Conservation (phyloP, 2,329 filamentous ascomycete genomes). For the Aspergillus fructus region DNA sequence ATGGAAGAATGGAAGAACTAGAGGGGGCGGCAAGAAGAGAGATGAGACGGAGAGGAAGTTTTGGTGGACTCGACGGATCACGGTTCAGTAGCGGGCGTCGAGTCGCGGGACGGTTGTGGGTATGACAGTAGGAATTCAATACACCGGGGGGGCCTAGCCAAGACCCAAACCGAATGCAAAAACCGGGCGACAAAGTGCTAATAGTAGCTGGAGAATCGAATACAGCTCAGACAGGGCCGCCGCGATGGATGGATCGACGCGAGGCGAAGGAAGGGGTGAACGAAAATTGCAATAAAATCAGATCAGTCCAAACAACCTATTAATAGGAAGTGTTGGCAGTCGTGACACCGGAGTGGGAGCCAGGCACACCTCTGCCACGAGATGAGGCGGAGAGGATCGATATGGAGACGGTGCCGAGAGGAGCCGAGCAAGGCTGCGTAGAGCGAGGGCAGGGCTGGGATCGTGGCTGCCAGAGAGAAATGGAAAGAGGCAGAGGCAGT, state of each 20-base stretch:
- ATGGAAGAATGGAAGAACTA: constrained; percentile 7
- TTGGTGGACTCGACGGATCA: constrained; percentile 18
- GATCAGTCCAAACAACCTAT: constrained; percentile 13
- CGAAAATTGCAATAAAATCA: constrained; percentile 11
- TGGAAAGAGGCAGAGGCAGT: neutral
- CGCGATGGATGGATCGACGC: constrained; percentile 8
- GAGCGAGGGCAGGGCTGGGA: neutral
- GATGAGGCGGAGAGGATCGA: neutral
- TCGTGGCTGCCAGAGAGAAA: neutral
- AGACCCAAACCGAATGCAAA: constrained; percentile 20
- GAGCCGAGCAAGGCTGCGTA: constrained; percentile 1
- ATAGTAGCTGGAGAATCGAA: constrained; percentile 3
- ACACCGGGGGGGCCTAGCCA: constrained; percentile 18
- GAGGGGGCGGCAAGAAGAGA: constrained; percentile 7
- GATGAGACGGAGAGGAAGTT: constrained; percentile 8
- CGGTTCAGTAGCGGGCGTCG: constrained; percentile 6
- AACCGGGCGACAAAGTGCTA: constrained; percentile 6
- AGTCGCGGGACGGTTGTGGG: constrained; percentile 18
- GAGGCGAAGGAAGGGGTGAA: constrained; percentile 8
- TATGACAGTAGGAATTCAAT: constrained; percentile 17
- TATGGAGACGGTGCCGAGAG: neutral
- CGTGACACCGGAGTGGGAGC: neutral
- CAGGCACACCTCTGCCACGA: neutral
- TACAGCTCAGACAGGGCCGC: neutral
- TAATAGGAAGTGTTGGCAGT: constrained; percentile 1